These are phyloP conservation scores for Phragmites australis DNA, from an alignment of 176 grass and related monocot genomes.

Conservation along the genomic window DNA sequence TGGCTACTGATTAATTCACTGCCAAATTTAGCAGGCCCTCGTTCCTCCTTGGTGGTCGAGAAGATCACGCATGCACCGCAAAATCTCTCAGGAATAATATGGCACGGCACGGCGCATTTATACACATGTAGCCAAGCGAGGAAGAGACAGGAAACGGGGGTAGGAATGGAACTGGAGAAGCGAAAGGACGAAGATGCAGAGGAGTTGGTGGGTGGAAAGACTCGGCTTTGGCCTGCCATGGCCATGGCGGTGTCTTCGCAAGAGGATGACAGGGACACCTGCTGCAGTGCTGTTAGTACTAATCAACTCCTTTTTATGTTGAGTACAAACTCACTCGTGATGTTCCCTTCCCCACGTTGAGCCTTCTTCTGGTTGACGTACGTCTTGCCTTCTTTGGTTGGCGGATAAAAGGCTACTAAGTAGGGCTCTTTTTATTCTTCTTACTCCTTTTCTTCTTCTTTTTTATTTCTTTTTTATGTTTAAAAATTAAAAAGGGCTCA, in stretches of 20 bases:
- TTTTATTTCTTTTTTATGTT: too few species aligned
- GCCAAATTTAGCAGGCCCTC: neutral
- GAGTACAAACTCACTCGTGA: neutral
- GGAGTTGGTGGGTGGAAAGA: constrained; percentile 40
- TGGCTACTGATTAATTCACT: neutral
- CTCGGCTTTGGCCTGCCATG: constrained; percentile 36
- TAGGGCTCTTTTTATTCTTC: too few species aligned
- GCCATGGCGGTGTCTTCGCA: constrained; percentile 39
- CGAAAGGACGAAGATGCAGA: neutral
- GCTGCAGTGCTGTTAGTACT: neutral
- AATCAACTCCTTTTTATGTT: too few species aligned
- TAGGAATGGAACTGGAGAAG: neutral
- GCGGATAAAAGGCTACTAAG: too few species aligned
- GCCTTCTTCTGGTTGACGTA: neutral
- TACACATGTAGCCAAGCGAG: too few species aligned
- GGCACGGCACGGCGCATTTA: neutral
- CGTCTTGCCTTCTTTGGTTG: neutral
- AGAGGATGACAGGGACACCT: constrained; percentile 35
- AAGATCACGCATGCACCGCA: neutral
- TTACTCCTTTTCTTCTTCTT: too few species aligned
- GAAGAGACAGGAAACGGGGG: too few species aligned
- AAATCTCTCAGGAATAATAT: neutral
- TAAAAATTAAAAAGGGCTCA: too few species aligned
- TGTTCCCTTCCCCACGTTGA: constrained; percentile 14
- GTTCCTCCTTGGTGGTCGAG: neutral